Percentiles rank a stretch among this genome's conserved stretches.
phyloP scores from a whole-genome alignment of 441 rosid genomes.

The Flueggea neowawraea region DNA sequence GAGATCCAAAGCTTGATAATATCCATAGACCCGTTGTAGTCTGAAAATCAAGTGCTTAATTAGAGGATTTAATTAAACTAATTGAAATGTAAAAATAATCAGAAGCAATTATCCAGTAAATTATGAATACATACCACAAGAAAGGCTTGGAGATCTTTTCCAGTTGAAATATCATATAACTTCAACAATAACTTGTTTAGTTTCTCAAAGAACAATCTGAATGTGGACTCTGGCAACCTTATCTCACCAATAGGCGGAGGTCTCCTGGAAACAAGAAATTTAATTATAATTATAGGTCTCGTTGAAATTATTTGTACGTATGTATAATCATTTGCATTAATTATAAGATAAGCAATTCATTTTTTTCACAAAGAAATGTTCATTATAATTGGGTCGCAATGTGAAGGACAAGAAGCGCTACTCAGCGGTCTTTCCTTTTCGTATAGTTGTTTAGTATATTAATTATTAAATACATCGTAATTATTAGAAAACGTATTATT shows the following conservation, averaged over 20 bases:
- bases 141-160: conserved; percentile 33
- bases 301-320: too few species aligned
- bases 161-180: conserved; percentile 38
- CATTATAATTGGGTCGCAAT: too few species aligned
- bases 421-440: too few species aligned
- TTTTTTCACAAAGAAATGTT: too few species aligned
- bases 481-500: too few species aligned
- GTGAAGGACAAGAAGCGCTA: too few species aligned
- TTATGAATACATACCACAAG: conserved; percentile 29
- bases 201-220: conserved; percentile 22
- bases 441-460: too few species aligned
- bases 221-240: conserved; percentile 33
- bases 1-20: conserved; percentile 40
- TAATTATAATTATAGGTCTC: too few species aligned
- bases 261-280: conserved; percentile 15
- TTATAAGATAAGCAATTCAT: too few species aligned
- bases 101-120: not conserved
- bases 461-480: too few species aligned
- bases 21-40: conserved; percentile 40
- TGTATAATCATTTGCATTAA: too few species aligned
- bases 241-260: conserved; percentile 39
- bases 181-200: conserved; percentile 25
- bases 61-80: not conserved
- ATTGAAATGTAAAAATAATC: too few species aligned
- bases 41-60: conserved; percentile 19